Evolutionary conservation across 345 rosid species (phyloP), one percentile per base, ranked within the genome.

Genomic region (Populus ilicifolia): DNA sequence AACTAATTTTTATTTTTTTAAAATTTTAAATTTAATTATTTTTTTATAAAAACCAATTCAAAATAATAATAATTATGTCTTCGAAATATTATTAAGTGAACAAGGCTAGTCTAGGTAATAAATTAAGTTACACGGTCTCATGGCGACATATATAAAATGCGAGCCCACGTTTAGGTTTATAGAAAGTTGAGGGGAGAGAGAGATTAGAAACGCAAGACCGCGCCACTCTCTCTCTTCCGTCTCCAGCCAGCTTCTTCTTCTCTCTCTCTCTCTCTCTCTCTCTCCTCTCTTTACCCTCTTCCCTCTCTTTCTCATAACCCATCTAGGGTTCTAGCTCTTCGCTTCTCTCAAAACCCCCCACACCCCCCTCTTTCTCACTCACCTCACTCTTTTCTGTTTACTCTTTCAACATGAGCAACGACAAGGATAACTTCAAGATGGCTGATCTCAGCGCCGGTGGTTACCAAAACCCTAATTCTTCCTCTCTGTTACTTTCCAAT

Each of bases 381-480:
- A 36, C 71, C 79, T 62, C 11, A 1, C 64, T 64, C 33, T 48
- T 41, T 52, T 56, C 52, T 48, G 69, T 56, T 33, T 73, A 30
- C 67, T 70, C n/a, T 41, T 72, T 54, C 76, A 79, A 73, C 81
- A 79, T 93, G 99, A 89, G 92, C 85, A 84, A 70, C 81, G 89
- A 89, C 75, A 90, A 89, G 67, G 91, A 83, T 63, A 88, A 56
- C 85, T 79, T 96, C 85, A 85, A 64, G 83, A 83, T 93, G 88
- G 29, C 89, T 63, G 99, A 86, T 91, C 97, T 96, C 85, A 72
- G 80, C 67, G 86, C 91, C 7, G 92, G 99, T 96, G 79, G 65
- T 13, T 0, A 9, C 41, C 35, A 43, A n/a, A 70, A 13, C 69
- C 80, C 62, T 72, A 67, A 4, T 2, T 13, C 33, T 52, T 13